These are phyloP conservation scores for Ballota nigra DNA, from an alignment of 257 asterid species.

Conservation along the genomic window DNA sequence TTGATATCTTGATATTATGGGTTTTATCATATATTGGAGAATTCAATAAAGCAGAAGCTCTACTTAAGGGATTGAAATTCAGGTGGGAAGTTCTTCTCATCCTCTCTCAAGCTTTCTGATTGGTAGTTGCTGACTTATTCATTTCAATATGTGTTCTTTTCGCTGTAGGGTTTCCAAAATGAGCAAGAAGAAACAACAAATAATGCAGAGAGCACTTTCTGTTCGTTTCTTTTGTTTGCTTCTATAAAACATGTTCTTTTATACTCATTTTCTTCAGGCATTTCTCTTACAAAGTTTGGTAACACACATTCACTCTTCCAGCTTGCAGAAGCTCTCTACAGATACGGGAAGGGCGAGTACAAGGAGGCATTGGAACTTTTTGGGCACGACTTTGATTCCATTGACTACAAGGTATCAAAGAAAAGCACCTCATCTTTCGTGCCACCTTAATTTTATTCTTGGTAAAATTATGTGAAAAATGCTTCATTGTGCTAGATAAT, in stretches of 20 bases:
- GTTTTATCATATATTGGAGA: conserved; percentile 55
- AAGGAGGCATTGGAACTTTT: conserved; percentile 58
- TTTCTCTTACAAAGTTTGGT: neutral
- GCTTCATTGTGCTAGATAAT: conserved; percentile 51
- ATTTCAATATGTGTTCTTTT: conserved; percentile 5
- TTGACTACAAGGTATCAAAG: conserved; percentile 56
- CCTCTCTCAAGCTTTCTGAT: neutral
- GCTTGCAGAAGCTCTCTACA: conserved; percentile 80
- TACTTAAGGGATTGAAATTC: conserved; percentile 61
- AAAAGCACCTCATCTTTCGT: neutral
- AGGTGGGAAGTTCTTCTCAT: conserved; percentile 41
- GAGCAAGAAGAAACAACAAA: conserved; percentile 67
- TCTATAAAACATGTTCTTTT: neutral
- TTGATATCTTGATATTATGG: conserved; percentile 83
- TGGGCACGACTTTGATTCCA: conserved; percentile 59
- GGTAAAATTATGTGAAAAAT: neutral
- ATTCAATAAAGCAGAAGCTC: conserved; percentile 59
- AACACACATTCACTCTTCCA: conserved; percentile 31
- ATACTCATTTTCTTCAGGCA: neutral
- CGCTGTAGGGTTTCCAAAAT: conserved; percentile 55
- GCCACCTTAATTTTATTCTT: neutral
- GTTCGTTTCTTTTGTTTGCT: conserved; percentile 40
- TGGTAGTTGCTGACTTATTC: neutral
- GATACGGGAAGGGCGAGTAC: conserved; percentile 69
- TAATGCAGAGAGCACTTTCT: conserved; percentile 58